Conservation (phyloP, 2,329 filamentous ascomycete species). For the Colletotrichum gigasporum region DNA sequence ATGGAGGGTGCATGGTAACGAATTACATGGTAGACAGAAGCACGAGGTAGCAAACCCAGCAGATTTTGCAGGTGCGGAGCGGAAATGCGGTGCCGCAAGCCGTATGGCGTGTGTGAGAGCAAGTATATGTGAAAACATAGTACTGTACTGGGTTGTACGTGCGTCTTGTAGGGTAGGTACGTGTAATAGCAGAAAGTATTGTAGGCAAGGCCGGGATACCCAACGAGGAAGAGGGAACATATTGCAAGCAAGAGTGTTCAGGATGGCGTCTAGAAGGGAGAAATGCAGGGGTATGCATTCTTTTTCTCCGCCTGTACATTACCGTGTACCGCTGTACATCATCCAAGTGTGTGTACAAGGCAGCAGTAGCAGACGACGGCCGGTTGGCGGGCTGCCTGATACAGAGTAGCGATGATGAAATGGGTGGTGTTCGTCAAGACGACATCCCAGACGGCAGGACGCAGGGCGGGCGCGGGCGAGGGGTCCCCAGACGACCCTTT, state of each 20-base stretch:
- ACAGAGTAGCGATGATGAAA: neutral
- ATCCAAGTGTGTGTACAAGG: too few relatives aligned
- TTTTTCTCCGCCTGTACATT: too few relatives aligned
- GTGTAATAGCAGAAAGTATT: too few relatives aligned
- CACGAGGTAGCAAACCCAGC: neutral
- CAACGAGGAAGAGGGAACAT: too few relatives aligned
- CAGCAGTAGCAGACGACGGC: too few relatives aligned
- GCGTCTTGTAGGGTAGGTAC: neutral
- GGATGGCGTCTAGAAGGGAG: too few relatives aligned
- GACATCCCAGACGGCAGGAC: neutral
- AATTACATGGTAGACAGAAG: conserved; percentile 6
- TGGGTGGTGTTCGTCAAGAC: conserved; percentile 9
- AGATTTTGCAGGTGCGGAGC: neutral
- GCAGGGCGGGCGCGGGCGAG: neutral
- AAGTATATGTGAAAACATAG: neutral
- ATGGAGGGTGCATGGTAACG: neutral
- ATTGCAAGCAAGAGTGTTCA: too few relatives aligned
- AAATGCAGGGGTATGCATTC: too few relatives aligned
- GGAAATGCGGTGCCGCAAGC: neutral
- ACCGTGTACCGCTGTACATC: too few relatives aligned
- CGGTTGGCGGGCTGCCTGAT: too few relatives aligned
- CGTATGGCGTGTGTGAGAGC: neutral
- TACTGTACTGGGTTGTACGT: too few relatives aligned
- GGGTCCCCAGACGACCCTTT: conserved; percentile 1
- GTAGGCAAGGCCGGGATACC: too few relatives aligned